Evolutionary conservation across 148 eudicot species (phyloP), one percentile per base, ranked within the genome.

Genomic region (Polygonum aviculare): DNA sequence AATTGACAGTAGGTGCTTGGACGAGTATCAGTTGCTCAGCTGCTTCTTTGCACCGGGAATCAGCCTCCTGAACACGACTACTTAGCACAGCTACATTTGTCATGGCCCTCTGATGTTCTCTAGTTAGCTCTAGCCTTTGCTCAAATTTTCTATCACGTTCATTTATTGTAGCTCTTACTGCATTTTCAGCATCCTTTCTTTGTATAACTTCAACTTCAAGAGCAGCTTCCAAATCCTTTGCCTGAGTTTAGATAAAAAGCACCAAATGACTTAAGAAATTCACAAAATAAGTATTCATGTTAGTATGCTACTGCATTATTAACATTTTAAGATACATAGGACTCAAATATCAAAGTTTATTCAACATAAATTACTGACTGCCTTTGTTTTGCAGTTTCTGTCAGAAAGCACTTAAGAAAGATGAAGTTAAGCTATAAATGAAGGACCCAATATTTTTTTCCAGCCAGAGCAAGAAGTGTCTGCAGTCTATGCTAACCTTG

Each of bases 81-180:
- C 88, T 91, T 65, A 93, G 82, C 54, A 89, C 80, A 45, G 93
- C 89, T 65, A 90, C 87, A 80, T 82, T 90, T 77, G 86, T 83
- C 93, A 86, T 87, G 77, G 90, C 77, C 83, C 80, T 89, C 18
- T 90, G 86, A 72, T 90, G 84, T 69, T 89, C 83, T 69, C 84
- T 79, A 51, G 79, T 81, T 69, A 83, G 72, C 72, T 76, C 81
- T 65, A 85, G 80, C 63, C 79, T 89, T 77, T 89, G 85, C 73
- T 86, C 86, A 71, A 84, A 51, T 52, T 87, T 84, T 59, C 77
- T 86, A 79, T 90, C 88, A 78, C 86, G 88, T 78, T 89, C 93
- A 75, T 85, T 86, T 36, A 83, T 78, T 79, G 79, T 77, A 72
- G 76, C 44, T 69, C 69, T 83, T 26, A 93, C 79, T 72, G 80